Base-by-base conservation (phyloP, 441 rosid genomes). In the Breynia disticha region DNA sequence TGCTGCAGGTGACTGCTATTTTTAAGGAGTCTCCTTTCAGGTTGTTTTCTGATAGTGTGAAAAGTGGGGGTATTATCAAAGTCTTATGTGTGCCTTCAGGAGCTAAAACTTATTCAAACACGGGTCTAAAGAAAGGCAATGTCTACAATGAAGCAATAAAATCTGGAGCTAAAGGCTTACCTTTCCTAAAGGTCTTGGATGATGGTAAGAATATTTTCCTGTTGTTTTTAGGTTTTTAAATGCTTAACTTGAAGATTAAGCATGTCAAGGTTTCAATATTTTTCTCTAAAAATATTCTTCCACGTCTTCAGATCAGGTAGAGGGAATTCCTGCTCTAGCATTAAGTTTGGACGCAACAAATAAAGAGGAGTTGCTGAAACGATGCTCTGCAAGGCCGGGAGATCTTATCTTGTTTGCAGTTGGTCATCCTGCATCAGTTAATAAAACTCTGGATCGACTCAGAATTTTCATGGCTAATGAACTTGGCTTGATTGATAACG, bases 81-180 rank as follows among this genome's bases (percentile, higher is more conserved):
- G 82, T 74, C 19, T 50, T 91, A 45, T 78, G 94, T 68, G 90
- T 84, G 57, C 98, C 95, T 65, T 78, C 64, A 18, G 88, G 95
- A 28, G 81, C 91, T 61, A 76, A 84, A 74, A 67, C 44, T 44
- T 88, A 81, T 70, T 91, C 97, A 50, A 91, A 81, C 60, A 80
- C 95, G 19, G 80, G 85, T 68, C 90, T 91, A 41, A 91, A 88
- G 76, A 91, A 91, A 74, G 96, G 98, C 63, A 87, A 88, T 58
- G 48, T 88, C 57, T 81, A 76, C 65, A 77, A 54, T 46, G 88
- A 88, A 74, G 95, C 97, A 50, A 64, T 82, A 15, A 84, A 81
- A 70, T 84, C 98, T 24, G 98, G 97, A 67, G 97, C 94, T 48
- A 88, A 79, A 75, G 98, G 98, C 48, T 75, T 91, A 44, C 97